Percentiles rank a stretch among this genome's conserved stretches.
These are phyloP conservation scores for Orbilia blumenaviensis DNA, from an alignment of 2,329 filamentous ascomycete genomes.

Conservation along the genomic window DNA sequence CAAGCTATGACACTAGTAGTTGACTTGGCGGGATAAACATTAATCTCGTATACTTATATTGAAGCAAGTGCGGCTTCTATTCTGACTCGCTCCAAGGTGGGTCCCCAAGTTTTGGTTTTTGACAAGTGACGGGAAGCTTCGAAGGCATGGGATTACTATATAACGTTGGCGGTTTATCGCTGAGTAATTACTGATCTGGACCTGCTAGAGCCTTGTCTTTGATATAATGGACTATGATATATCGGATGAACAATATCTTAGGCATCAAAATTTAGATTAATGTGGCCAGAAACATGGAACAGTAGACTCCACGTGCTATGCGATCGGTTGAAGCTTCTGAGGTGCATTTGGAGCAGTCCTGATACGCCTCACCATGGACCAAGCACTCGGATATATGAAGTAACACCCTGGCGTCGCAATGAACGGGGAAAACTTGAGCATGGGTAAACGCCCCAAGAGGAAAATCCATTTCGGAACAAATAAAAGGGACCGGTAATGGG, in stretches of 20 bases:
- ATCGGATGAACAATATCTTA: conserved; percentile 20
- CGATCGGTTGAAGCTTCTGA: background rate
- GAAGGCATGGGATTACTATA: background rate
- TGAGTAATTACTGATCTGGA: conserved; percentile 35
- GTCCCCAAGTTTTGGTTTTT: background rate
- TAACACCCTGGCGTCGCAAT: background rate
- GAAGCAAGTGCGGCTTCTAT: background rate
- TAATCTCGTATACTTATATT: conserved; percentile 2
- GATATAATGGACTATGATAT: background rate
- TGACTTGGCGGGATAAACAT: background rate
- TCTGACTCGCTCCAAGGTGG: conserved; percentile 5
- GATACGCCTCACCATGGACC: conserved; percentile 27
- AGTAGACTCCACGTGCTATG: conserved; percentile 6
- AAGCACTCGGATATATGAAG: background rate
- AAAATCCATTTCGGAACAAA: conserved; percentile 15
- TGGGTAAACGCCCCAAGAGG: conserved; percentile 26
- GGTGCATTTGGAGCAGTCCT: conserved; percentile 26
- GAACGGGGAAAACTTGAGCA: background rate
- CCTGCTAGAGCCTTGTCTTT: conserved; percentile 22
- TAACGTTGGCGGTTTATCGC: background rate
- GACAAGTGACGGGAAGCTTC: background rate
- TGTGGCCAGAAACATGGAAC: background rate
- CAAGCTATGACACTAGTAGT: conserved; percentile 3
- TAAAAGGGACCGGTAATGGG: background rate
- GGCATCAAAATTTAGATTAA: background rate